These are phyloP conservation scores for Akanthomyces lecanii DNA, from an alignment of 2,329 filamentous ascomycete genomes.

Conservation along the genomic window DNA sequence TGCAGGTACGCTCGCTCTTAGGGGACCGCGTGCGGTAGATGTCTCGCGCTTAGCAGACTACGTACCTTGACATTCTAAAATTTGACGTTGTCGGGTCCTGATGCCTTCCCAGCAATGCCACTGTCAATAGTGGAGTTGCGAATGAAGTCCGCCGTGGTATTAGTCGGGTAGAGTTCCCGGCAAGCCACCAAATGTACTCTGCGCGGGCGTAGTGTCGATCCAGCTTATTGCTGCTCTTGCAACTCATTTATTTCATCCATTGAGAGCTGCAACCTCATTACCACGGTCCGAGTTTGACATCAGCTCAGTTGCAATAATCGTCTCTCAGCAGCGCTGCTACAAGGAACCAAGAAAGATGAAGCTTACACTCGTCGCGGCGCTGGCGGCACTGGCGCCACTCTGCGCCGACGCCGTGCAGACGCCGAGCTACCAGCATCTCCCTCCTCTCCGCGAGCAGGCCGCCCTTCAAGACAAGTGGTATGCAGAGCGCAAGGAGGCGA, in stretches of 20 bases:
- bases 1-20: no score
- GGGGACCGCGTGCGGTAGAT: no score
- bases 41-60: no score
- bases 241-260: neutral
- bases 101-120: no score
- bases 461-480: slow-evolving; percentile 42
- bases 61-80: no score
- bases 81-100: no score
- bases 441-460: slow-evolving; percentile 31
- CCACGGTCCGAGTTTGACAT: neutral
- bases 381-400: neutral
- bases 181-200: no score
- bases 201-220: no score
- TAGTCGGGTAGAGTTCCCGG: no score
- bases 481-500: slow-evolving; percentile 36
- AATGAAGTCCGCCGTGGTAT: no score
- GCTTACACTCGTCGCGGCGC: neutral
- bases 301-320: no score
- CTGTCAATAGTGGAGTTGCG: no score
- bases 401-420: neutral
- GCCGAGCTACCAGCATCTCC: slow-evolving; percentile 18
- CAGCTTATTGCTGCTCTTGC: neutral
- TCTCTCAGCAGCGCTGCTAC: neutral
- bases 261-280: neutral
- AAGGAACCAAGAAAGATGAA: neutral